Base-by-base conservation (phyloP, 2,329 filamentous ascomycete species). In the Colletotrichum lupini region DNA sequence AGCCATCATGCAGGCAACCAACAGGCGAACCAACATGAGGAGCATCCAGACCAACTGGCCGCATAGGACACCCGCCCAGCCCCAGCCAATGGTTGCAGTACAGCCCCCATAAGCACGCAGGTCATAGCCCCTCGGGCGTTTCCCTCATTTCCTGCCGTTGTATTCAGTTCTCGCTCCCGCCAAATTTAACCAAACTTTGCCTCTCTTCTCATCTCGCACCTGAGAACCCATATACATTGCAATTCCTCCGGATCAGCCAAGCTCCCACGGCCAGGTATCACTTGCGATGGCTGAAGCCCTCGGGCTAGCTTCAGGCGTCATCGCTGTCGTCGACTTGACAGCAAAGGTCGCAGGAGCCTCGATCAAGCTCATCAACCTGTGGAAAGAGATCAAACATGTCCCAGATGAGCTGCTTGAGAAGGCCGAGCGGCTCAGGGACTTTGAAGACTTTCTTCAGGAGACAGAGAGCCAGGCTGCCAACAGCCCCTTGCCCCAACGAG, bases 321-420 rank as follows among this genome's bases (percentile, higher is more conserved):
- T 74, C 9, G 68, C 62, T 24, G 53, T 74, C 4, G 66, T 72
- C 30, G 69, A 72, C 2, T 61, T 75, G 7, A 76, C 71, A 5
- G 26, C 76, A 0, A 53, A 73, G 4, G 57, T 63, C 2, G 76
- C 74, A 9, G 69, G 58, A 28, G 64, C 73, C 12, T 76, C 76
- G 3, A 4, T 72, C 53, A 74, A 74, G 24, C 67, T 76, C 1
- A 30, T 67, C 5, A 55, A n/a, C 0, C 74, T 81, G 0, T 68
- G 76, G 5, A 9, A 57, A 1, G 57, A 79, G 14, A 65, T 77
- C 3, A 75, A 72, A 1, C 62, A 76, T 3, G 63, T 79, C 3
- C 57, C 68, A 6, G 9, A 3, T 5, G 16, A 19, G 8, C 58
- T 74, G 11, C 30, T 58, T 1, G 28, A 52, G 1, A 61, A 67